Evolutionary conservation across 202 grass and related monocot species (phyloP).

Genomic region (Dendrocalamus latiflorus): DNA sequence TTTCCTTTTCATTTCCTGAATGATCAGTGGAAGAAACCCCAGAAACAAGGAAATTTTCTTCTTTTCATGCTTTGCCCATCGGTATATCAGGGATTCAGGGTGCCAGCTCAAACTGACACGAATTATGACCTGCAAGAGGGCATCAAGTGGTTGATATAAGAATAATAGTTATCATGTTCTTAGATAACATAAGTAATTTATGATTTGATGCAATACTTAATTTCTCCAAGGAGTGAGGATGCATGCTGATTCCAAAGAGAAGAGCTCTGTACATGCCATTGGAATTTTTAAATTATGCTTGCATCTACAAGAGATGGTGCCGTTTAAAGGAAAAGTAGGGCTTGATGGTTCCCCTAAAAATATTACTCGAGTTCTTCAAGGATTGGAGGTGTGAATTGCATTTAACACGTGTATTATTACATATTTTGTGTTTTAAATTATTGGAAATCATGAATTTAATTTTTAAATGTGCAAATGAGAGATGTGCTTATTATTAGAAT

Average conservation of each 20-base stretch:
- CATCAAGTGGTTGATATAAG: slow-evolving; percentile 1
- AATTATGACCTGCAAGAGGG: slow-evolving; percentile 48
- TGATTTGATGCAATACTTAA: background rate
- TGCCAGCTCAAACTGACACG: slow-evolving; percentile 52
- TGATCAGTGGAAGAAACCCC: background rate
- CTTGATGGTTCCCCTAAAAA: background rate
- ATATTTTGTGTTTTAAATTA: background rate
- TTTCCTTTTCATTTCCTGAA: background rate
- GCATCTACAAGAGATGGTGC: background rate
- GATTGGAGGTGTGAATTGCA: background rate
- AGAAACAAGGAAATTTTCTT: background rate
- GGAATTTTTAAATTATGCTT: background rate
- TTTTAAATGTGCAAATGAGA: background rate
- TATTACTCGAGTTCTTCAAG: background rate
- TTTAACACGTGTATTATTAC: background rate
- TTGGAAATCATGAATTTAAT: background rate
- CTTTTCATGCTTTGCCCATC: background rate
- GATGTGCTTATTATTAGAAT: background rate
- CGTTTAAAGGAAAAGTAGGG: background rate
- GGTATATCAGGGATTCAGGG: slow-evolving; percentile 7
- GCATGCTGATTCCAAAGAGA: background rate
- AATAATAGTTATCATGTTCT: background rate
- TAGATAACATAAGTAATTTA: slow-evolving; percentile 1
- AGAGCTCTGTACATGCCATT: background rate
- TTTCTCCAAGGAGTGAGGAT: background rate